Evolutionary conservation across 148 eudicot species (phyloP).

Genomic region (Suaeda aralocaspica): DNA sequence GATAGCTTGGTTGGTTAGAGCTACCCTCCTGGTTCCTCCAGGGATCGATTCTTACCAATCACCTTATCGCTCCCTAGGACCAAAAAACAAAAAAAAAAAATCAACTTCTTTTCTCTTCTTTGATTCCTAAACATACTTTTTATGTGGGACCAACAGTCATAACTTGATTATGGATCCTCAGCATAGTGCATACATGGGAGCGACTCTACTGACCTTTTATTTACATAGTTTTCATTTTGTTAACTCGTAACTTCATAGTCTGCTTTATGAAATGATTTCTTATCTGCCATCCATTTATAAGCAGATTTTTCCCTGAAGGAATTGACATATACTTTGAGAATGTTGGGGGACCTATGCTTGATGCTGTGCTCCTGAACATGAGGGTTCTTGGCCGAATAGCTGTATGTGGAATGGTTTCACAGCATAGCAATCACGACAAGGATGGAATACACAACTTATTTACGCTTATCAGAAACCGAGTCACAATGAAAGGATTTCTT

Average conservation of each 20-base stretch:
- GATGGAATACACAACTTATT: slow-evolving; percentile 57
- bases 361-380: slow-evolving; percentile 87
- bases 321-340: slow-evolving; percentile 89
- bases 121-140: not conserved
- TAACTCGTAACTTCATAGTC: not conserved
- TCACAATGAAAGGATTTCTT: slow-evolving; percentile 67
- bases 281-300: not conserved
- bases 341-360: slow-evolving; percentile 87
- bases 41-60: too few relatives aligned
- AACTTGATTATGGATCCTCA: not conserved
- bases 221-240: not conserved
- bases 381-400: slow-evolving; percentile 65
- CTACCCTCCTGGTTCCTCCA: too few relatives aligned
- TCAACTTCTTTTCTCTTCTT: not conserved
- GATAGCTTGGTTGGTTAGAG: too few relatives aligned
- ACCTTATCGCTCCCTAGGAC: too few relatives aligned
- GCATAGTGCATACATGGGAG: not conserved
- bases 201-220: too few relatives aligned
- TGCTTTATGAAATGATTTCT: not conserved
- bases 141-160: not conserved
- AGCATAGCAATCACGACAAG: slow-evolving; percentile 36
- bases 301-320: slow-evolving; percentile 73
- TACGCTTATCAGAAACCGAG: slow-evolving; percentile 41
- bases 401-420: slow-evolving; percentile 80
- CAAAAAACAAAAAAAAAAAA: too few relatives aligned